Evolutionary conservation across 257 asterid genomes (phyloP).

Genomic region (Rehmannia glutinosa): DNA sequence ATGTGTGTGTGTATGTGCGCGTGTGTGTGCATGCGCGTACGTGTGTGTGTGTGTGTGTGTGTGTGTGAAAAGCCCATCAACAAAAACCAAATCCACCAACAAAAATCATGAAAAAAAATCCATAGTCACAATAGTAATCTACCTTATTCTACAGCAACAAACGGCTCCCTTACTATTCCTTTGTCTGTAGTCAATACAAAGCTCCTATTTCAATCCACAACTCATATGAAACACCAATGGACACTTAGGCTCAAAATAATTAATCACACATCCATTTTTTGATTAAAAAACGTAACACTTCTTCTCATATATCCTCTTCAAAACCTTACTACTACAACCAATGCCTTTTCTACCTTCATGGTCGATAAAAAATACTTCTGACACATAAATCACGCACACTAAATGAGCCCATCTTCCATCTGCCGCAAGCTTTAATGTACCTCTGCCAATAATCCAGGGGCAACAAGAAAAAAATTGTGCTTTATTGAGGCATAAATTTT

Average conservation of each 20-base stretch:
- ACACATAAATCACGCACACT: slow-evolving; percentile 68
- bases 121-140: too few relatives aligned
- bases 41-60: too few relatives aligned
- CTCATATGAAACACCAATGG: slow-evolving; percentile 60
- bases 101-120: too few relatives aligned
- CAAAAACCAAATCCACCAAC: too few relatives aligned
- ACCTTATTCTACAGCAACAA: too few relatives aligned
- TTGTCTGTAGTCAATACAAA: slow-evolving; percentile 57
- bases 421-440: slow-evolving; percentile 64
- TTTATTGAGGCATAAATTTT: too few relatives aligned
- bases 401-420: slow-evolving; percentile 84
- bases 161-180: slow-evolving; percentile 51
- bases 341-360: slow-evolving; percentile 61
- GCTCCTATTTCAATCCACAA: slow-evolving; percentile 62
- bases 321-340: slow-evolving; percentile 46
- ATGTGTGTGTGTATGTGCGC: too few relatives aligned
- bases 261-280: slow-evolving; percentile 60
- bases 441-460: slow-evolving; percentile 56
- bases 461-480: slow-evolving; percentile 61
- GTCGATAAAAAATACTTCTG: slow-evolving; percentile 69
- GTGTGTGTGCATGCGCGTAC: too few relatives aligned
- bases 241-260: slow-evolving; percentile 77
- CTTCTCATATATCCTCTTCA: slow-evolving; percentile 51
- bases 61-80: too few relatives aligned
- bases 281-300: slow-evolving; percentile 51